phyloP scores from a whole-genome alignment of 495 filamentous ascomycete genomes.

The Chaetomium fimeti region DNA sequence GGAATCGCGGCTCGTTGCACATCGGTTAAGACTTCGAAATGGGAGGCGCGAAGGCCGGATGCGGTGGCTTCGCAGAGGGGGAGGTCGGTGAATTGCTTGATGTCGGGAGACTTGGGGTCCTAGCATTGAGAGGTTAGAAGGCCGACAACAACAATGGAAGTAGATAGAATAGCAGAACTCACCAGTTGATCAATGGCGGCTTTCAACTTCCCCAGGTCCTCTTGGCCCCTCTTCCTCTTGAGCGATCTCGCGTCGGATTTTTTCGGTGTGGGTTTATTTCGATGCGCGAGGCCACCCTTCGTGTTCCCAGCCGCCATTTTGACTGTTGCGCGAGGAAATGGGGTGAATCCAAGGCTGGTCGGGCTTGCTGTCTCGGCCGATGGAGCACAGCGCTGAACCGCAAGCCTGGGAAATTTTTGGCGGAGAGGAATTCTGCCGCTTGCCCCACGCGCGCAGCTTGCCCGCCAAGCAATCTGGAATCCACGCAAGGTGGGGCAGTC shows the following conservation, averaged over 20 bases:
- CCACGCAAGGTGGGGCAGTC: too few relatives aligned
- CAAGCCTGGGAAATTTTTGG: slow-evolving; percentile 36
- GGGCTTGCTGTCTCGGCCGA: neutral
- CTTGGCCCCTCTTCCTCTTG: slow-evolving; percentile 50
- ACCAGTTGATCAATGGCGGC: slow-evolving; percentile 44
- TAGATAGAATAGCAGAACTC: slow-evolving; percentile 12
- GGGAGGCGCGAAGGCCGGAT: slow-evolving; percentile 75
- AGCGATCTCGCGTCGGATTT: slow-evolving; percentile 41
- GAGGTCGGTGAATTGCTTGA: slow-evolving; percentile 69
- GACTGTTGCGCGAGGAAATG: neutral
- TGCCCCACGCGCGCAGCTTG: slow-evolving; percentile 19
- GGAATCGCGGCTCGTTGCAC: slow-evolving; percentile 87
- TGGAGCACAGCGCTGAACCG: neutral
- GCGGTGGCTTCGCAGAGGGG: slow-evolving; percentile 85
- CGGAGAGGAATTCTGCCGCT: slow-evolving; percentile 39
- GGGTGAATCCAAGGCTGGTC: neutral
- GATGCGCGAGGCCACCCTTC: slow-evolving; percentile 25
- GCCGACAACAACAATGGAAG: too few relatives aligned
- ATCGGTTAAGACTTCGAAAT: slow-evolving; percentile 87
- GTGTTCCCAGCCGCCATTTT: slow-evolving; percentile 29
- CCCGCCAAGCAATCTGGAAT: too few relatives aligned
- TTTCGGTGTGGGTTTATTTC: slow-evolving; percentile 28
- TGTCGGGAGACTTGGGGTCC: slow-evolving; percentile 49
- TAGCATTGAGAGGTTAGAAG: neutral
- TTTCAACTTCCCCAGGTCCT: slow-evolving; percentile 58